phyloP scores from a whole-genome alignment of 495 filamentous ascomycete species.

The Talaromyces stipitatus region DNA sequence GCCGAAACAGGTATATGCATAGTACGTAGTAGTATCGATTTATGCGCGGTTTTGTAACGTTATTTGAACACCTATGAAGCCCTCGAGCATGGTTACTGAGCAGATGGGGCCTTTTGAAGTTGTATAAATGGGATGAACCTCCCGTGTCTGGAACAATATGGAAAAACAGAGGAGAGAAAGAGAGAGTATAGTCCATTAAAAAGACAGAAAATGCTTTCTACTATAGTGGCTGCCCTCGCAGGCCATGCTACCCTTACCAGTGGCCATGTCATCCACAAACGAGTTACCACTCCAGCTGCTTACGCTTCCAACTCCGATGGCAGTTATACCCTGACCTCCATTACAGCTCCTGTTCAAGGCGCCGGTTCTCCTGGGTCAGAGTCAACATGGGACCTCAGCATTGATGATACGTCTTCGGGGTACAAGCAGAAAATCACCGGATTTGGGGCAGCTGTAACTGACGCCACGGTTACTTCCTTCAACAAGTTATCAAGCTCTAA shows the following conservation, averaged over 20 bases:
- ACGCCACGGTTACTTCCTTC: slow-evolving; percentile 47
- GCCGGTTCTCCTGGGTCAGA: slow-evolving; percentile 27
- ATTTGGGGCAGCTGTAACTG: slow-evolving; percentile 49
- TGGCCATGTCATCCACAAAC: slow-evolving; percentile 8
- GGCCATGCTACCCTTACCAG: background rate
- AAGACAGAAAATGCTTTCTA: background rate
- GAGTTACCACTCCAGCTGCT: slow-evolving; percentile 21
- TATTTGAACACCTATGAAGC: background rate
- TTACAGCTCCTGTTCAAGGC: slow-evolving; percentile 35
- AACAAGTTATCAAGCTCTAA: slow-evolving; percentile 32
- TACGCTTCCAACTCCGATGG: slow-evolving; percentile 39
- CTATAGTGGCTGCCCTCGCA: background rate
- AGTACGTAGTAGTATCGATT: background rate
- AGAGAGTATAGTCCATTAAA: background rate
- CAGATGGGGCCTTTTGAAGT: background rate
- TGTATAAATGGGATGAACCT: background rate
- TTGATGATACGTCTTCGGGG: slow-evolving; percentile 41
- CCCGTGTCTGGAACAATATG: background rate
- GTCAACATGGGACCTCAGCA: slow-evolving; percentile 39
- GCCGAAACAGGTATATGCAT: background rate
- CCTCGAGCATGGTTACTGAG: background rate
- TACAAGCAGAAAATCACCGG: slow-evolving; percentile 44
- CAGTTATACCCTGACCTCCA: slow-evolving; percentile 33
- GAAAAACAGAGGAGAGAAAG: background rate
- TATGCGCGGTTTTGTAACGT: background rate